Evolutionary conservation across 1,284 basidiomycete species (phyloP), one percentile per base, ranked within the genome.

Genomic region (Tilletia caries): DNA sequence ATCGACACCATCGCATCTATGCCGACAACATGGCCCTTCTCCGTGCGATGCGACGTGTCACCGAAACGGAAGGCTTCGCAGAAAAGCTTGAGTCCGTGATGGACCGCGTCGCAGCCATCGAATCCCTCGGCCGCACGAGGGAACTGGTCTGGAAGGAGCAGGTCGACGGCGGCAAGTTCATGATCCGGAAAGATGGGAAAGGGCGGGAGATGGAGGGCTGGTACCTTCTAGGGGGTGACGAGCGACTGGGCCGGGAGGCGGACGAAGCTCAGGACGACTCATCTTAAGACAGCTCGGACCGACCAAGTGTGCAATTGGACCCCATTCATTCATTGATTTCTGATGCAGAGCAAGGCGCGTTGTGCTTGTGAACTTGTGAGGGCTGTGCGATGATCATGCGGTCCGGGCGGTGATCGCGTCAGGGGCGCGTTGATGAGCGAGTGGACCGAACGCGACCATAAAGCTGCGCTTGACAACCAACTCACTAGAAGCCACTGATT

Each of bases 81-180:
- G 76, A 79, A 33, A 71, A 69, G 58, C 73, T 81, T 27, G 79
- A 81, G 65, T 68, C 73, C 25, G 79, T 81, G 67, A 78, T 80
- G 78, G 77, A 80, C 67, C 71, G 78, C 33, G 78, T 80, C 25
- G 72, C 77, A 58, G 78, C 77, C 8, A 79, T 79, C 68, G 78
- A 79, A 70, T 73, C 70, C 34, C 67, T 79, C 43, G 74, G 73
- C 32, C 71, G 76, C 13, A 78, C 78, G 43, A 48, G 76, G 13
- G 76, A 79, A 67, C 68, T 79, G 48, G 65, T 80, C 6, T 80
- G 78, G 78, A 80, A 80, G 70, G 78, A 80, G 70, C 78, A 79
- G 54, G 79, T 76, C 1, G 73, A 77, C 20, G 71, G 67, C 5
- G 79, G 79, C 69, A 74, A 71, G 48, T 78, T 79, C 66, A 50